Evolutionary conservation across 352 stramenopile species (phyloP), one percentile per base, ranked within the genome.

Genomic region (Phytopythium oedochilum): DNA sequence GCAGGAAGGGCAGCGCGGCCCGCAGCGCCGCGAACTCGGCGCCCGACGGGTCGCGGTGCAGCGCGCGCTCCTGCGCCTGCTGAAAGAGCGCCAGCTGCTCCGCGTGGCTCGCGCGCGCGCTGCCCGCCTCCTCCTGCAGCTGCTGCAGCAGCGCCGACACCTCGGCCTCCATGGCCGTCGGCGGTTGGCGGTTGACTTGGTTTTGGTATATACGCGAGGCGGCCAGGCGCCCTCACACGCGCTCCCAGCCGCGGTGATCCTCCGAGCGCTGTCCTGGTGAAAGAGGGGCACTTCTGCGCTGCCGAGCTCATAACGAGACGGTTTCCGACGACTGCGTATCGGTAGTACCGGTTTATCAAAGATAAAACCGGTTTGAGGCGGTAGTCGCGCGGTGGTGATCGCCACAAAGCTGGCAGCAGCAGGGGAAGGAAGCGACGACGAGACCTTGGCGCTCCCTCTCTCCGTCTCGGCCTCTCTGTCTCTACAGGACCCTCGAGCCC

Each of bases 61-160:
- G 59, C 17, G 75, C 60, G 50, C 88, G 68, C 64, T 92, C 83
- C 59, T 87, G 70, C 58, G 81, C 69, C 36, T 70, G 75, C 23
- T 68, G 70, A 57, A 92, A 81, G n/a, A 85, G 57, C 45, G 77
- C 67, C 0, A 76, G 51, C 62, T 92, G 78, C 28, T 81, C 73
- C 1, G 71, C 70, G 42, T 86, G 83, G 54, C 35, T 34, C 12
- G 20, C 34, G 32, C 44, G 44, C 25, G 25, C 36, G 22, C 29
- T 60, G 26, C 55, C 59, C 9, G 34, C n/a, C 17, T 57, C 60
- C 14, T 61, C 65, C 38, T 78, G 78, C 25, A 86, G 57, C 57
- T 75, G 61, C 66, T 81, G 53, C 55, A 89, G 66, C 53, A 86
- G 73, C 67, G 63, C 48, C 69, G 66, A 60, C 23, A 86, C 73